Evolutionary conservation across 768 basidiomycete genomes (phyloP), one percentile per base, ranked within the genome.

Genomic region (Mycena vitilis): DNA sequence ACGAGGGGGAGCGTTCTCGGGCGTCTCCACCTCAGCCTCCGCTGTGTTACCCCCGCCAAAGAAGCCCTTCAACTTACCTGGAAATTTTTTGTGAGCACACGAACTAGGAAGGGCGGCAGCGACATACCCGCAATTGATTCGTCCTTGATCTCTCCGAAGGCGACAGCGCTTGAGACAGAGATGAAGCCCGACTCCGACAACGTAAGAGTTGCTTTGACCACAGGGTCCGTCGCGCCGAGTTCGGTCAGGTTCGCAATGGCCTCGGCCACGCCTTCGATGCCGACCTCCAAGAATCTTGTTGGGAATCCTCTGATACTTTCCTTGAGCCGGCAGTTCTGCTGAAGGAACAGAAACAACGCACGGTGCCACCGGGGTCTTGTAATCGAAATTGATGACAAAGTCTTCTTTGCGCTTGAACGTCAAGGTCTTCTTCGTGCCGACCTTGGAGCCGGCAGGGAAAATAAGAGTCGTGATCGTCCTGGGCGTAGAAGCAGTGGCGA

Each of bases 181-280:
- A 95, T 83, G 74, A 98, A 92, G 9, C 96, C 95, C 57, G 94
- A 94, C 59, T 96, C 94, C 45, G 94, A 94, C 47, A 98, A 83
- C 34, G 88, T 82, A 58, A 98, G 80, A 0, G 93, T 95, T 20
- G 95, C 91, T 78, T 95, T 96, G 74, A 99, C 85, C 16, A 95
- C 88, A 3, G 95, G 93, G 73, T 96, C 94, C 30, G 87, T 78
- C 13, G 90, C 92, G 11, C 93, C 94, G 2, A 88, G 87, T 54
- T 92, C 91, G 16, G 95, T 96, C 56, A 98, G 85, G 77, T 96
- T 98, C 38, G 81, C 86, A 23, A 96, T 79, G 3, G 95, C 95
- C 69, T 92, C 89, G 4, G 85, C 80, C 55, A 99, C 88, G 40
- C 92, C 94, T 34, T 76, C 78, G 65, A 98, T 84, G 20, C 91